Evolutionary conservation across 1,284 basidiomycete species (phyloP).

Genomic region (Fomitopsis schrenkii): DNA sequence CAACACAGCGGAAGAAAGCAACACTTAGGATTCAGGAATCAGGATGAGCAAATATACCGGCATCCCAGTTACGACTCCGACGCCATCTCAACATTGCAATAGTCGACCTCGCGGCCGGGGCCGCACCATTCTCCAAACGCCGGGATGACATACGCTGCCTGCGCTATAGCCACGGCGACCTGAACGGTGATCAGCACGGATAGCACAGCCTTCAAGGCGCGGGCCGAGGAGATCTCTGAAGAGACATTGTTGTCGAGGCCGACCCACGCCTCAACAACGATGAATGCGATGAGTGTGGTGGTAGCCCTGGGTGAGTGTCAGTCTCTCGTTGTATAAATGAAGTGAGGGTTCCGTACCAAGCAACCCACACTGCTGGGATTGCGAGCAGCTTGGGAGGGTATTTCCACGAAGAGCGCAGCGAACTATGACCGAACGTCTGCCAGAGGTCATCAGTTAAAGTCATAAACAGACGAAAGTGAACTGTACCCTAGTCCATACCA

Average conservation of each 20-base stretch:
- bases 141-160: not conserved
- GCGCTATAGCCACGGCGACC: not conserved
- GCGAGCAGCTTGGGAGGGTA: not conserved
- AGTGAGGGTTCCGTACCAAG: not conserved
- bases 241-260: not conserved
- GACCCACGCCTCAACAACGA: not conserved
- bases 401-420: not conserved
- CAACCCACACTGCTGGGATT: not conserved
- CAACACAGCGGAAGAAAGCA: too few relatives aligned
- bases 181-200: not conserved
- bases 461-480: not conserved
- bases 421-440: not conserved
- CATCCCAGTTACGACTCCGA: too few relatives aligned
- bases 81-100: too few relatives aligned
- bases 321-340: not conserved
- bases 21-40: too few relatives aligned
- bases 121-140: not conserved
- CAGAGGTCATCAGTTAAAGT: not conserved
- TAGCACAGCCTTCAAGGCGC: not conserved
- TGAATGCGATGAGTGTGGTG: not conserved
- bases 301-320: not conserved
- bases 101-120: too few relatives aligned
- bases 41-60: too few relatives aligned
- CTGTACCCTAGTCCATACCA: not conserved
- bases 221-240: not conserved